Base-by-base conservation (phyloP, 257 asterid species). In the Catharanthus roseus region DNA sequence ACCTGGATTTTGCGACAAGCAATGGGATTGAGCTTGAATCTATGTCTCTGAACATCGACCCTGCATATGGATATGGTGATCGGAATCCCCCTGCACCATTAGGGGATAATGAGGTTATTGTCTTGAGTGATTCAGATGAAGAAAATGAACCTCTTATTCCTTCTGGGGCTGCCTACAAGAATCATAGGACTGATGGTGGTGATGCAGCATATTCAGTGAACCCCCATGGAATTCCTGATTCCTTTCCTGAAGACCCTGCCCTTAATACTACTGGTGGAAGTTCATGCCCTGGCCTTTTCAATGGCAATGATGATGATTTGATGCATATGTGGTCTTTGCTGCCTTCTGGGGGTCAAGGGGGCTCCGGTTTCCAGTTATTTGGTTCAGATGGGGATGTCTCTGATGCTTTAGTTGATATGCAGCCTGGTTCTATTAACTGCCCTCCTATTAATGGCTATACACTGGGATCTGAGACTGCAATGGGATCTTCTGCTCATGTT, bases 41-140 rank as follows among this genome's bases (percentile, higher is more conserved):
- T 42, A 73, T 87, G 38, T 79, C 98, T 72, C 72, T 83, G 75
- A 85, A 85, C 75, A 68, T 79, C 26, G 88, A 89, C 34, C 78
- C 86, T 67, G 68, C 83, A 23, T 80, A 56, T 70, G 88, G 77
- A 54, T 82, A 84, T 70, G 75, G 38, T 31, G 83, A 78, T 31
- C 83, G 70, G 67, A 81, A 74, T 69, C 76, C 83, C 11, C 67
- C 88, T 47, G 82, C 77, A 29, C 84, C 86, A 24, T 72, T 82
- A 69, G 91, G 81, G 70, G 90, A 82, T 62, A 73, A 86, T 67
- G 93, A 87, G 66, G 84, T 95, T 21, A 95, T 95, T 64, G 84
- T 90, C 66, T 87, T 95, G 31, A 90, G 91, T 74, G 99, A 95
- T 82, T 90, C 98, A 9, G 99, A 95, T 15, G 96, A 92, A 65